phyloP scores from a whole-genome alignment of 1,139 yeast genomes.

The Taiozyma onychis region DNA sequence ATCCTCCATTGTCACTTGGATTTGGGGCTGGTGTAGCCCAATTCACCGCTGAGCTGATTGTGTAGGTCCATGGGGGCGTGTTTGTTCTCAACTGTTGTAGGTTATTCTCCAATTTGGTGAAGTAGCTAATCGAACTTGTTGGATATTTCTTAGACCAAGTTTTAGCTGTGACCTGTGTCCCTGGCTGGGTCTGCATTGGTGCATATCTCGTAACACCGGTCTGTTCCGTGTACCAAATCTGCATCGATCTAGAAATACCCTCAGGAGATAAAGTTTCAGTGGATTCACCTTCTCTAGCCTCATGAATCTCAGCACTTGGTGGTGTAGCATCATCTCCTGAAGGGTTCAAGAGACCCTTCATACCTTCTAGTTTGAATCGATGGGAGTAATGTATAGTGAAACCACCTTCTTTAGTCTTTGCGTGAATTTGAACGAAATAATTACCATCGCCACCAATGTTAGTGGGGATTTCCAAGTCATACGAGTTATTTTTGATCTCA shows the following conservation, averaged over 20 bases:
- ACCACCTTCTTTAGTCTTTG: slow-evolving; percentile 34
- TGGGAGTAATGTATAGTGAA: slow-evolving; percentile 62
- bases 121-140: slow-evolving; percentile 61
- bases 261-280: slow-evolving; percentile 16
- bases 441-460: slow-evolving; percentile 54
- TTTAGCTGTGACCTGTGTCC: slow-evolving; percentile 56
- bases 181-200: slow-evolving; percentile 90
- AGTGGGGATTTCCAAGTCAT: slow-evolving; percentile 30
- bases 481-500: slow-evolving; percentile 27
- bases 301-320: slow-evolving; percentile 36
- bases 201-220: slow-evolving; percentile 75
- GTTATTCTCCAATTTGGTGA: slow-evolving; percentile 35
- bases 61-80: slow-evolving; percentile 82
- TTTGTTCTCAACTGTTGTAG: slow-evolving; percentile 50
- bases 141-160: slow-evolving; percentile 60
- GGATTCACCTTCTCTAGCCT: slow-evolving; percentile 22
- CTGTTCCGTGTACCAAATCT: slow-evolving; percentile 64
- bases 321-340: slow-evolving; percentile 36
- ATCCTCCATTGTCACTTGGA: slow-evolving; percentile 51
- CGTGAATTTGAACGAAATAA: slow-evolving; percentile 64
- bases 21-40: slow-evolving; percentile 63
- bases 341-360: slow-evolving; percentile 54
- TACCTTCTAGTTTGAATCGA: slow-evolving; percentile 59
- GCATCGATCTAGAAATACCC: slow-evolving; percentile 23
- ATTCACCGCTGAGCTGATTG: slow-evolving; percentile 54